These are phyloP conservation scores for Candida vaughaniae DNA, from an alignment of 805 yeast genomes.

Conservation along the genomic window DNA sequence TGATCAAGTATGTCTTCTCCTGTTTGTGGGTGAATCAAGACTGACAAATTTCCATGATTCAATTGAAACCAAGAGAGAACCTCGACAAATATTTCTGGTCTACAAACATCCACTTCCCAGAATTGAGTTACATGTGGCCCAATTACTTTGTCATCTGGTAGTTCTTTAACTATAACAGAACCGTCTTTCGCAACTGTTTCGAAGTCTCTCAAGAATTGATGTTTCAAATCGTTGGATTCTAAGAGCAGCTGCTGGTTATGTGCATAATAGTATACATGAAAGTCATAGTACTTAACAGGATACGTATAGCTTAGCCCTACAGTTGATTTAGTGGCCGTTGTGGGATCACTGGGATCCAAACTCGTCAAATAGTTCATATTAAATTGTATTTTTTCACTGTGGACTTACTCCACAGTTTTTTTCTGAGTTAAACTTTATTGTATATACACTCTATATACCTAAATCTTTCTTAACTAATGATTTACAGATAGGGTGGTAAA, in stretches of 20 bases:
- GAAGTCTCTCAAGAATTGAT: constrained; percentile 22
- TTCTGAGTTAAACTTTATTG: neutral
- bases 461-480: constrained; percentile 25
- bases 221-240: constrained; percentile 23
- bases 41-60: constrained; percentile 29
- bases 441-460: constrained; percentile 5
- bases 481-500: constrained; percentile 34
- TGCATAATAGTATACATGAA: constrained; percentile 31
- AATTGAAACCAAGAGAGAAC: constrained; percentile 31
- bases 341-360: constrained; percentile 10
- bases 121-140: constrained; percentile 34
- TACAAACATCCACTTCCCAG: constrained; percentile 34
- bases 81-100: constrained; percentile 28
- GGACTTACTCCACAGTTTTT: neutral
- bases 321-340: constrained; percentile 18
- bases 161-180: constrained; percentile 26
- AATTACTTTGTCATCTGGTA: constrained; percentile 23
- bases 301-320: constrained; percentile 18
- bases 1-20: constrained; percentile 29
- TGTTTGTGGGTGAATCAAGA: constrained; percentile 34
- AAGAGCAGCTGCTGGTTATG: constrained; percentile 13
- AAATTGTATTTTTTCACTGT: too few species aligned
- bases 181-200: constrained; percentile 23
- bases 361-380: constrained; percentile 29
- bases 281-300: constrained; percentile 32